These are phyloP conservation scores for Wickerhamomyces sp. DNA, from an alignment of 1,139 yeast species.

Conservation along the genomic window DNA sequence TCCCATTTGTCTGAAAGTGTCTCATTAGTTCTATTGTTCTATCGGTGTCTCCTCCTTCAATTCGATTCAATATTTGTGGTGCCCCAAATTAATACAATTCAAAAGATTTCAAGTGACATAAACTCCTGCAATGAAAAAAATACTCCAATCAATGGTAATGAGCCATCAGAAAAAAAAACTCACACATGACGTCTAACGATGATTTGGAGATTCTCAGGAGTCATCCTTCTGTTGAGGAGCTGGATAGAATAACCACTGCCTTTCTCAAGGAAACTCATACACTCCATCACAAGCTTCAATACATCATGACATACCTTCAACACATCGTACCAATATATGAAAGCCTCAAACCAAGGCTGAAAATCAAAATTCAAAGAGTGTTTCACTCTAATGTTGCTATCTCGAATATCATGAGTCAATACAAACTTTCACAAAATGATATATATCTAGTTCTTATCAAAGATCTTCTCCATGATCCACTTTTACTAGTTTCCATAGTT, in stretches of 20 bases:
- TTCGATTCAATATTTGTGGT: too few species aligned
- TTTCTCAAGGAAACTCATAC: conserved; percentile 5
- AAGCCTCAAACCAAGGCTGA: conserved; percentile 11
- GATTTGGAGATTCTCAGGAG: conserved; percentile 4
- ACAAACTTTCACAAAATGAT: conserved; percentile 19
- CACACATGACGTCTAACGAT: not conserved
- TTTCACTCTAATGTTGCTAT: conserved; percentile 16
- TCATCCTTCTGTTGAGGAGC: conserved; percentile 7
- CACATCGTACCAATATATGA: conserved; percentile 19
- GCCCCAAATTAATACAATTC: too few species aligned
- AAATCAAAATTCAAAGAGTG: conserved; percentile 12
- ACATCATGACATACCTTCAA: conserved; percentile 14
- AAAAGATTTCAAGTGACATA: too few species aligned
- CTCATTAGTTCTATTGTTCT: too few species aligned
- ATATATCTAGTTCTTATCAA: conserved; percentile 15
- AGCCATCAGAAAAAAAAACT: too few species aligned
- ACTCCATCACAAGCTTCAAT: conserved; percentile 10
- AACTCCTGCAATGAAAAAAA: too few species aligned
- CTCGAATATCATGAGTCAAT: conserved; percentile 18
- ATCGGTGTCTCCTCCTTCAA: too few species aligned
- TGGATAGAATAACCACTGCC: conserved; percentile 10
- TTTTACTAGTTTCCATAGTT: conserved; percentile 9
- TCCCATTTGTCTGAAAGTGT: too few species aligned
- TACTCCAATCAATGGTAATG: too few species aligned
- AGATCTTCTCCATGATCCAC: conserved; percentile 16